phyloP scores from a whole-genome alignment of 495 filamentous ascomycete species.

The Aspergillus sclerotiicarbonarius region DNA sequence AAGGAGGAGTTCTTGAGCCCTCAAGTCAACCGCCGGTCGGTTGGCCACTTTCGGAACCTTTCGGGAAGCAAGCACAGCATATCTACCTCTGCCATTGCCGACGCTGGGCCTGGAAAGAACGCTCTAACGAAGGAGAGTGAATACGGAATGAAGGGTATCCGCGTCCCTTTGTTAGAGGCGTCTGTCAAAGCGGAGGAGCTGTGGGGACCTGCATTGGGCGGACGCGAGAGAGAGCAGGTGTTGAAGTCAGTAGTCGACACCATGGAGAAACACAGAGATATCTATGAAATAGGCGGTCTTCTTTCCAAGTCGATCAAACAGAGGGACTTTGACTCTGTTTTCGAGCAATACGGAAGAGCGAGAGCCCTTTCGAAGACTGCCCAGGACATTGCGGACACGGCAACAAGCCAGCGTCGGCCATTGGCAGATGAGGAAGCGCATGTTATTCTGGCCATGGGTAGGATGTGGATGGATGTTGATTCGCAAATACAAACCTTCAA shows the following conservation, averaged over 20 bases:
- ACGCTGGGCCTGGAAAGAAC: conserved; percentile 65
- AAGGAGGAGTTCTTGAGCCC: conserved; percentile 52
- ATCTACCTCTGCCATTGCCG: conserved; percentile 30
- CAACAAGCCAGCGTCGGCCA: conserved; percentile 42
- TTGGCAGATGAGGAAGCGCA: conserved; percentile 75
- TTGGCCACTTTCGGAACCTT: conserved; percentile 56
- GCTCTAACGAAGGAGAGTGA: conserved; percentile 90
- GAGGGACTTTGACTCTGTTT: conserved; percentile 80
- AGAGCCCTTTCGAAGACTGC: conserved; percentile 72
- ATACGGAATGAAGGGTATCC: conserved; percentile 89
- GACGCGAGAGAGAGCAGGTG: conserved; percentile 85
- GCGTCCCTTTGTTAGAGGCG: conserved; percentile 79
- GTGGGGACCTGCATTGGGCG: conserved; percentile 91
- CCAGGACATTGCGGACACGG: conserved; percentile 55
- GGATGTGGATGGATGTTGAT: conserved; percentile 93
- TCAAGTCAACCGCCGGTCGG: conserved; percentile 60
- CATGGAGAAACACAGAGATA: conserved; percentile 73
- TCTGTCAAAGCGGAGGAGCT: conserved; percentile 93
- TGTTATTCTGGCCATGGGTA: conserved; percentile 79
- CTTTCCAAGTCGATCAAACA: conserved; percentile 83
- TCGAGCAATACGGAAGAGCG: conserved; percentile 82
- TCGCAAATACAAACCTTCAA: conserved; percentile 83
- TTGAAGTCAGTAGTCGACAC: conserved; percentile 70
- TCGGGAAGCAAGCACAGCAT: conserved; percentile 48
- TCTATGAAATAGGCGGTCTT: conserved; percentile 75